Conservation (phyloP, 495 filamentous ascomycete species). For the Trypethelium eluteriae region DNA sequence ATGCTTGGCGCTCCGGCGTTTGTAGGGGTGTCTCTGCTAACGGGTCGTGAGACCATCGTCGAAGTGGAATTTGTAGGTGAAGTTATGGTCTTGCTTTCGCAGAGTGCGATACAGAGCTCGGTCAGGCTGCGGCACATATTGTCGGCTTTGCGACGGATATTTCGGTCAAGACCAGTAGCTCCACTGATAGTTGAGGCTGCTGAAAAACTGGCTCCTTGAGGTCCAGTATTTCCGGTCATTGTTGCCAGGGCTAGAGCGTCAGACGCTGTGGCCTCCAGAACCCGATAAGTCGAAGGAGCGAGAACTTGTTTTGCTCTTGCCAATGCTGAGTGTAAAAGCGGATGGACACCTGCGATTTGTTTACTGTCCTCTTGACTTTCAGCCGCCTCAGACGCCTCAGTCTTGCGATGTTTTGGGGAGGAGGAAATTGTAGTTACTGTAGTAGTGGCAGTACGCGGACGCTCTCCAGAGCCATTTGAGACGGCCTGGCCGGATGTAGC, state of each 20-base stretch:
- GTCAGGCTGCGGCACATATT: constrained; percentile 88
- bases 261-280: constrained; percentile 72
- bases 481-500: constrained; percentile 71
- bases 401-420: constrained; percentile 63
- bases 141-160: constrained; percentile 81
- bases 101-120: constrained; percentile 81
- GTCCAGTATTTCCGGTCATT: constrained; percentile 57
- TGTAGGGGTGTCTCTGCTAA: constrained; percentile 28
- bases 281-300: constrained; percentile 61
- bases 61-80: constrained; percentile 26
- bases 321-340: constrained; percentile 71
- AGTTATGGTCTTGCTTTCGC: constrained; percentile 43
- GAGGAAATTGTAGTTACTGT: constrained; percentile 88
- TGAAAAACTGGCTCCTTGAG: constrained; percentile 52
- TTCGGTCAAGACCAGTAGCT: constrained; percentile 61
- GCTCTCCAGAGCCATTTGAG: constrained; percentile 64
- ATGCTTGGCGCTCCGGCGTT: neutral
- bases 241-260: constrained; percentile 71
- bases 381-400: constrained; percentile 34
- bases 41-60: constrained; percentile 26
- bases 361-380: constrained; percentile 24
- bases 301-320: constrained; percentile 63
- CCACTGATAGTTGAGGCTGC: constrained; percentile 56
- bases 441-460: constrained; percentile 84
- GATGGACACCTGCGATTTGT: constrained; percentile 50